Evolutionary conservation across 768 basidiomycete species (phyloP).

Genomic region (Phylloporus rhodoxanthus): DNA sequence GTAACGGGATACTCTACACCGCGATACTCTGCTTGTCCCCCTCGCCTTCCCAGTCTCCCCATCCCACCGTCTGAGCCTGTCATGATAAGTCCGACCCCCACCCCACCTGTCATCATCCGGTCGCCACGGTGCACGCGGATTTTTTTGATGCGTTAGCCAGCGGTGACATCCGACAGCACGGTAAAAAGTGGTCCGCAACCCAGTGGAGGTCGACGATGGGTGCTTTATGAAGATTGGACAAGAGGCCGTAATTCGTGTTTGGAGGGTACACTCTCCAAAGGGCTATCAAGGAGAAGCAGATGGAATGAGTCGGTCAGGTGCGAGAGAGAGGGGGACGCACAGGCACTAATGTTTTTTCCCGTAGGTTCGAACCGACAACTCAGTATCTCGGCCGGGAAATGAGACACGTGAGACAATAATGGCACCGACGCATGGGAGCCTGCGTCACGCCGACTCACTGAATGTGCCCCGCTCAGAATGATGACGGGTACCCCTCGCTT

Average conservation of each 20-base stretch:
- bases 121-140: slow-evolving; percentile 89
- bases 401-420: neutral
- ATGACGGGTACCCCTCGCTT: slow-evolving; percentile 96
- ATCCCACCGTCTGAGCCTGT: slow-evolving; percentile 94
- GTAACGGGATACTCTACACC: slow-evolving; percentile 87
- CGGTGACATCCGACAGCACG: slow-evolving; percentile 73
- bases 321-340: slow-evolving; percentile 42
- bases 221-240: slow-evolving; percentile 80
- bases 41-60: slow-evolving; percentile 85
- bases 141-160: slow-evolving; percentile 74
- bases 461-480: slow-evolving; percentile 80
- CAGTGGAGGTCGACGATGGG: slow-evolving; percentile 91
- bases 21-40: slow-evolving; percentile 69
- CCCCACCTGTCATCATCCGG: slow-evolving; percentile 76
- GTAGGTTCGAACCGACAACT: slow-evolving; percentile 92
- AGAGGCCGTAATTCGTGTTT: slow-evolving; percentile 86
- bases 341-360: slow-evolving; percentile 87
- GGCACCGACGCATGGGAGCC: neutral
- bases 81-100: slow-evolving; percentile 77
- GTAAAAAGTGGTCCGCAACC: slow-evolving; percentile 85
- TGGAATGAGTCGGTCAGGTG: neutral
- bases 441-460: slow-evolving; percentile 45
- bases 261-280: slow-evolving; percentile 90
- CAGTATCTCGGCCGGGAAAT: slow-evolving; percentile 68
- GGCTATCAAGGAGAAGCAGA: slow-evolving; percentile 38